phyloP scores from a whole-genome alignment of 2,329 filamentous ascomycete genomes.

The Endoconidiophora laricicola region DNA sequence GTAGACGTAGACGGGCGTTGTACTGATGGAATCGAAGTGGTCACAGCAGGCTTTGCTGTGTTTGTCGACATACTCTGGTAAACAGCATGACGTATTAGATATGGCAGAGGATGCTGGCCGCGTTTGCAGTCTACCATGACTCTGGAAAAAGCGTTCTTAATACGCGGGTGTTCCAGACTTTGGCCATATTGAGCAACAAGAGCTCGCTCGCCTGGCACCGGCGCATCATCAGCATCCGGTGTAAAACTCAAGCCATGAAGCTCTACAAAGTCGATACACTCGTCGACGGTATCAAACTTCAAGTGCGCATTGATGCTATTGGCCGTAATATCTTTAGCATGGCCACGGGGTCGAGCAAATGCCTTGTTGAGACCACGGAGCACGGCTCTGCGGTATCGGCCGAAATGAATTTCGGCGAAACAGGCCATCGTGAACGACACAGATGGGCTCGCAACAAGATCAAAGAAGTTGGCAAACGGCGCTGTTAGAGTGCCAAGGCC shows the following conservation, averaged over 20 bases:
- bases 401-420: constrained; percentile 51
- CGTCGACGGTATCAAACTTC: constrained; percentile 49
- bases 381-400: constrained; percentile 40
- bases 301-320: constrained; percentile 38
- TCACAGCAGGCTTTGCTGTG: not conserved
- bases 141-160: constrained; percentile 39
- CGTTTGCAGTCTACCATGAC: constrained; percentile 44
- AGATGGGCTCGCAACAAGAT: constrained; percentile 36
- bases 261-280: constrained; percentile 49
- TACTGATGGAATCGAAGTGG: not conserved
- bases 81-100: constrained; percentile 39
- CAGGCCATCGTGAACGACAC: constrained; percentile 56
- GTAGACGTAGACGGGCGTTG: not conserved
- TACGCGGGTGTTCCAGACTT: constrained; percentile 29
- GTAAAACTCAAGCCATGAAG: constrained; percentile 39
- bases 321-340: constrained; percentile 43
- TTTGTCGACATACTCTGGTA: constrained; percentile 22
- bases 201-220: constrained; percentile 20
- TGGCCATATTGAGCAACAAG: constrained; percentile 22
- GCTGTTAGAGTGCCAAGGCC: constrained; percentile 14
- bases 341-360: constrained; percentile 38
- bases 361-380: constrained; percentile 37
- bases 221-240: constrained; percentile 19
- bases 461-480: constrained; percentile 39
- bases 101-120: constrained; percentile 31